A percentile compares a stretch with the other conserved stretches of the same genome.
Conservation (phyloP, 441 rosid species). For the Viola pubescens region DNA sequence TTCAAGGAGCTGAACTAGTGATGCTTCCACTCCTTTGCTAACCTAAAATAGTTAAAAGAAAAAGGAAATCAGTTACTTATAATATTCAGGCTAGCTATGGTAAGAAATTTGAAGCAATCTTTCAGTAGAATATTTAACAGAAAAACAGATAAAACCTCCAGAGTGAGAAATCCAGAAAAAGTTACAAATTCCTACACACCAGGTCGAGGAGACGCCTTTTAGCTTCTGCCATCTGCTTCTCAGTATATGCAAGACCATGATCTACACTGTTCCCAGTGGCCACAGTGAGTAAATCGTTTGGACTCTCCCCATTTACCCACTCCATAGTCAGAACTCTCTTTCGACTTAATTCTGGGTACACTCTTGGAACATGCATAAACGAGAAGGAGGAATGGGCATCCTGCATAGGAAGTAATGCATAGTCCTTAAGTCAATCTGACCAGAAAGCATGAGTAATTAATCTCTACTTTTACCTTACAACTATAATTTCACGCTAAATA, state of each 20-base stretch:
- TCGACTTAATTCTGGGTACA: slow-evolving; percentile 49
- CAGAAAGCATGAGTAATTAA: neutral
- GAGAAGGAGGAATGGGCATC: slow-evolving; percentile 61
- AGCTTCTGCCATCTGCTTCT: slow-evolving; percentile 58
- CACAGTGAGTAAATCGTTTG: slow-evolving; percentile 53
- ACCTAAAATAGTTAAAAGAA: slow-evolving; percentile 41
- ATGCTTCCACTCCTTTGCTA: slow-evolving; percentile 84
- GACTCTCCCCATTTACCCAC: slow-evolving; percentile 91
- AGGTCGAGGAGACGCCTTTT: slow-evolving; percentile 70
- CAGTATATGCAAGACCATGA: slow-evolving; percentile 32
- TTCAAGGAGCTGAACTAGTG: slow-evolving; percentile 88
- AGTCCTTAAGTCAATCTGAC: slow-evolving; percentile 18
- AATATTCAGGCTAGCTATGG: neutral
- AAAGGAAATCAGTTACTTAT: neutral
- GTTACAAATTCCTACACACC: slow-evolving; percentile 31
- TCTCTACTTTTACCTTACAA: neutral
- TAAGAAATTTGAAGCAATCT: too few species aligned
- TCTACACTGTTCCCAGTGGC: slow-evolving; percentile 33
- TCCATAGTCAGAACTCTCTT: slow-evolving; percentile 98
- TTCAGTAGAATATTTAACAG: neutral
- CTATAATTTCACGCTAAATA: too few species aligned
- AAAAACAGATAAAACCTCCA: neutral
- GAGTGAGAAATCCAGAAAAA: neutral
- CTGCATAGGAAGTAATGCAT: slow-evolving; percentile 37
- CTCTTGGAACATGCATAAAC: slow-evolving; percentile 69